A percentile compares a stretch with the other conserved stretches of the same genome.
These are phyloP conservation scores for Dictyostelium discoideum DNA, from an alignment of 78 protist species.

Conservation along the genomic window dicty_2.7 NC_007088.5:8016001-8016500, in stretches of 20 bases:
- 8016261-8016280: constrained; percentile 23
- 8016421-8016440: constrained; percentile 17
- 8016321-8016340: too few relatives aligned
- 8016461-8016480: background rate
- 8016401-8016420: background rate
- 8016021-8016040: background rate
- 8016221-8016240: background rate
- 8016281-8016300: too few relatives aligned
- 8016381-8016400: constrained; percentile 32
- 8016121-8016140: constrained; percentile 40
- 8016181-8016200: background rate
- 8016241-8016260: constrained; percentile 34
- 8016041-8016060: background rate
- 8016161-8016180: background rate
- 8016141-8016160: background rate
- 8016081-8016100: constrained; percentile 44
- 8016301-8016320: too few relatives aligned
- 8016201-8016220: constrained; percentile 39
- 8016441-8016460: constrained; percentile 4
- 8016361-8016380: constrained; percentile 15
- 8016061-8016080: constrained; percentile 31
- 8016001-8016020: background rate
- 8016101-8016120: background rate
- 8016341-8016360: too few relatives aligned
- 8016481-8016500: constrained; percentile 14